Evolutionary conservation across 129 eudicot species (phyloP), one percentile per base, ranked within the genome.

Genomic region (Apium graveolens): DNA sequence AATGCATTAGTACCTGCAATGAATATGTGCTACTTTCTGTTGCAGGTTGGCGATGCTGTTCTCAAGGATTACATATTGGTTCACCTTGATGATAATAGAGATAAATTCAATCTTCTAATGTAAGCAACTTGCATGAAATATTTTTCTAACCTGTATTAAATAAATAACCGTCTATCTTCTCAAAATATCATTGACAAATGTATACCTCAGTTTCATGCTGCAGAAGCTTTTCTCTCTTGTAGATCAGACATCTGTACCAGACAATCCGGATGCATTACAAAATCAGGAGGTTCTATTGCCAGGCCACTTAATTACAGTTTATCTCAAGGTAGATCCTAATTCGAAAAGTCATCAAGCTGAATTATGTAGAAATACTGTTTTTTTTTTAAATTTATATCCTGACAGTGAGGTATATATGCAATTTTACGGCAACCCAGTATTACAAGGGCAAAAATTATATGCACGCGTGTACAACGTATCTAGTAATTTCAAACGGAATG

Each of bases 221-320:
- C 98, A 95, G 92, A 95, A 95, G 82, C 92, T 95, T 43, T 95
- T 91, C 80, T 95, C 98, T 71, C 85, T 87, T 26, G 85, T 91
- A 65, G 98, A 95, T 85, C 96, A 92, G 85, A 95, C 98, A 73
- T 95, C 98, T 76, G 85, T 87, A 72, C 89, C 91, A 37, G 98
- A 95, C 91, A 95, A 91, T 80, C 89, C 94, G 51, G 98, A 95
- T 85, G 81, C 97, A 21, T 86, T 95, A 87, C 96, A 91, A 82
- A 91, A 90, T 69, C 98, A 95, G 74, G 98, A 95, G 86, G 96
- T 90, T 80, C 62, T 95, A 69, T 82, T 90, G 81, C 96, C 96
- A 21, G 98, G 98, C 74, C 98, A 95, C 82, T 79, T 95, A 74
- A 81, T 95, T 78, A 86, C 92, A 18, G 84, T 91, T 73, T 90